phyloP scores from a whole-genome alignment of 192 early-diverging fungal genomes.

The Thoreauomyces humboldtii region DNA sequence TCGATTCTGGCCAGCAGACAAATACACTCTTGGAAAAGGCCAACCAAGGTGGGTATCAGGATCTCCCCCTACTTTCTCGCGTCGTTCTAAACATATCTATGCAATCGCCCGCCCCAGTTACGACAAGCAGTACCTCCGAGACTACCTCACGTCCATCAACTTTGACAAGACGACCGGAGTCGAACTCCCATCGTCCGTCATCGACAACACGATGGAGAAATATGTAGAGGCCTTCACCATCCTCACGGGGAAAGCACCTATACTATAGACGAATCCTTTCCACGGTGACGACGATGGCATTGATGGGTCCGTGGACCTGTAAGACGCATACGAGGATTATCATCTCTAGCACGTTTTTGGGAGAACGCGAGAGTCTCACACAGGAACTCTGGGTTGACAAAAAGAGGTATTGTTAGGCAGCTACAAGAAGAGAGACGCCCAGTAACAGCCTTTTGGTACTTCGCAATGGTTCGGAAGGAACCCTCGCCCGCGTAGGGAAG shows the following conservation, averaged over 20 bases:
- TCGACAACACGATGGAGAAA: slow-evolving; percentile 82
- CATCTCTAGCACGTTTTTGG: no score
- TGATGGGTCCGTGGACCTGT: no score
- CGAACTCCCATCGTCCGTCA: slow-evolving; percentile 77
- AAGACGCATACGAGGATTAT: no score
- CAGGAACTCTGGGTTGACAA: no score
- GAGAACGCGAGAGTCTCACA: no score
- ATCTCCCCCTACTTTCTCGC: neutral
- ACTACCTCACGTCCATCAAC: slow-evolving; percentile 80
- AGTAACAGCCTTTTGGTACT: no score
- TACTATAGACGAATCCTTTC: slow-evolving; percentile 1
- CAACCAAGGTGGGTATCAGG: slow-evolving; percentile 57
- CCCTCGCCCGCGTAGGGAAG: no score
- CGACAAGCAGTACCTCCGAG: slow-evolving; percentile 97
- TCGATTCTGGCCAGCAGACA: slow-evolving; percentile 89
- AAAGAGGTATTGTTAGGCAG: no score
- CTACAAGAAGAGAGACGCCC: no score
- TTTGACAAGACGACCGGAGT: slow-evolving; percentile 90
- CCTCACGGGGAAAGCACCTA: slow-evolving; percentile 55
- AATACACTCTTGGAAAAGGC: slow-evolving; percentile 71
- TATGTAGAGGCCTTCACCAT: slow-evolving; percentile 88
- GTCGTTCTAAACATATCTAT: neutral
- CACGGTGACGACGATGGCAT: no score
- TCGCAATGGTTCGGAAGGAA: no score
- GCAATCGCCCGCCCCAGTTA: slow-evolving; percentile 51